Percentiles rank a stretch among this genome's conserved stretches.
Conservation (phyloP, 2,329 filamentous ascomycete genomes). For the Aspergillus sp. region DNA sequence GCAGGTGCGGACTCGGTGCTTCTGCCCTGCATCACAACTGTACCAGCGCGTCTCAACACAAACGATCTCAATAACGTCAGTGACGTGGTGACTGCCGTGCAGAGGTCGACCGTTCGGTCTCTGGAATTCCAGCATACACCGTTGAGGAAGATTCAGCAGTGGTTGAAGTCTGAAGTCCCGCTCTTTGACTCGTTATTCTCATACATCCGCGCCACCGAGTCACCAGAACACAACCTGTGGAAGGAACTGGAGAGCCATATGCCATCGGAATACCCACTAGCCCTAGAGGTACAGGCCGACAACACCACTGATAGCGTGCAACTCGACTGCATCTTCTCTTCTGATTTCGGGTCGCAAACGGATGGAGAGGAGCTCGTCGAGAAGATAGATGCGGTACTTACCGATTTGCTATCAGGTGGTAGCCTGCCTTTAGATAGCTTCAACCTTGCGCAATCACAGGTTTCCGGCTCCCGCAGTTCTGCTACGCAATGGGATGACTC, state of each 20-base stretch:
- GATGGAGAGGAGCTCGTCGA: slow-evolving; percentile 29
- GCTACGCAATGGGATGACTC: slow-evolving; percentile 19
- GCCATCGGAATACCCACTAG: slow-evolving; percentile 36
- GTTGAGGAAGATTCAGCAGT: slow-evolving; percentile 36
- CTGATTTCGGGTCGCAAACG: slow-evolving; percentile 23
- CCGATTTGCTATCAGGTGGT: slow-evolving; percentile 26
- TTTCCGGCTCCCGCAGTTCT: not conserved
- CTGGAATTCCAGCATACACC: slow-evolving; percentile 39
- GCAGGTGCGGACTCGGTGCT: slow-evolving; percentile 32
- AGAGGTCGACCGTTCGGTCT: slow-evolving; percentile 25
- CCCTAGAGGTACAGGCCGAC: slow-evolving; percentile 35
- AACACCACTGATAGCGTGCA: slow-evolving; percentile 20
- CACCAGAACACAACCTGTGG: slow-evolving; percentile 24
- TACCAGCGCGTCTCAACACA: slow-evolving; percentile 35
- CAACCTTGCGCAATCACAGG: slow-evolving; percentile 15
- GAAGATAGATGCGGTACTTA: slow-evolving; percentile 32
- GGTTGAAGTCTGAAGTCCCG: slow-evolving; percentile 31
- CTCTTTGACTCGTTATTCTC: slow-evolving; percentile 39
- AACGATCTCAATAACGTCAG: slow-evolving; percentile 18
- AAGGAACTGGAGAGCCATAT: slow-evolving; percentile 33
- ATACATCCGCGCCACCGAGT: slow-evolving; percentile 23
- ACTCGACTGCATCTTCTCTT: slow-evolving; percentile 26
- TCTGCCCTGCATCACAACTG: slow-evolving; percentile 38
- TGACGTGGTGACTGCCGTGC: slow-evolving; percentile 24
- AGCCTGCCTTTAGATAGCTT: slow-evolving; percentile 24